A percentile compares a stretch with the other conserved stretches of the same genome.
Conservation (phyloP, 2,329 filamentous ascomycete species). For the Fusarium equiseti region DNA sequence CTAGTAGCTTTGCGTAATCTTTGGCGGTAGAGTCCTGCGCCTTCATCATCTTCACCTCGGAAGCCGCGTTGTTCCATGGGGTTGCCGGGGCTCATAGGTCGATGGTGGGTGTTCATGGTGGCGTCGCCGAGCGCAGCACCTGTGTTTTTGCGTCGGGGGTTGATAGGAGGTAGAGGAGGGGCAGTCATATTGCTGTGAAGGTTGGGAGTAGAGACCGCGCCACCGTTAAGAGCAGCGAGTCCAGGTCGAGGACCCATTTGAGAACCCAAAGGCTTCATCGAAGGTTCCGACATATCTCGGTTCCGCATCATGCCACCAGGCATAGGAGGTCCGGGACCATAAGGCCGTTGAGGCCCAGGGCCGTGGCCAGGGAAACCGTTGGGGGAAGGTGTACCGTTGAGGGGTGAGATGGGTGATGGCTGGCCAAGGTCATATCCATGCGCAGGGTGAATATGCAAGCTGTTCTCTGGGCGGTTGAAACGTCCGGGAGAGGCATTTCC, state of each 20-base stretch:
- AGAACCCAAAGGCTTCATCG: constrained; percentile 60
- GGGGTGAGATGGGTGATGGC: constrained; percentile 60
- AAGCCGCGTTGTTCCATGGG: constrained; percentile 49
- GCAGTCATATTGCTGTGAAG: constrained; percentile 52
- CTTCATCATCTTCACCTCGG: constrained; percentile 57
- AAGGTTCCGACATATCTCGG: constrained; percentile 65
- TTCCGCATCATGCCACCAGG: constrained; percentile 55
- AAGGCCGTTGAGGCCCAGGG: constrained; percentile 25
- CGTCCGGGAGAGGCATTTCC: constrained; percentile 35
- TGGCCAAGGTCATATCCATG: constrained; percentile 55
- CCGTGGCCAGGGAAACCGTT: constrained; percentile 32
- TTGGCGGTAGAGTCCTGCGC: constrained; percentile 52
- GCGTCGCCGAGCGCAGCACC: constrained; percentile 51
- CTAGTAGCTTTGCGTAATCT: constrained; percentile 59
- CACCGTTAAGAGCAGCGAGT: constrained; percentile 52
- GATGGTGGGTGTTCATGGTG: constrained; percentile 31
- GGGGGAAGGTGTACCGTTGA: constrained; percentile 31
- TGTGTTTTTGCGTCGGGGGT: constrained; percentile 65
- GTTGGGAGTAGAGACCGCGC: constrained; percentile 54
- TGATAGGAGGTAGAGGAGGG: constrained; percentile 70
- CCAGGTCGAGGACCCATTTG: constrained; percentile 57
- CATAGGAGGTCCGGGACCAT: constrained; percentile 24
- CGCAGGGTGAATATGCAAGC: constrained; percentile 31
- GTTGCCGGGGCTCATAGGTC: constrained; percentile 39
- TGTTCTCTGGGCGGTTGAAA: constrained; percentile 43